These are phyloP conservation scores for Lodderomyces elongisporus DNA, from an alignment of 1,139 yeast genomes.

Conservation along the genomic window DNA sequence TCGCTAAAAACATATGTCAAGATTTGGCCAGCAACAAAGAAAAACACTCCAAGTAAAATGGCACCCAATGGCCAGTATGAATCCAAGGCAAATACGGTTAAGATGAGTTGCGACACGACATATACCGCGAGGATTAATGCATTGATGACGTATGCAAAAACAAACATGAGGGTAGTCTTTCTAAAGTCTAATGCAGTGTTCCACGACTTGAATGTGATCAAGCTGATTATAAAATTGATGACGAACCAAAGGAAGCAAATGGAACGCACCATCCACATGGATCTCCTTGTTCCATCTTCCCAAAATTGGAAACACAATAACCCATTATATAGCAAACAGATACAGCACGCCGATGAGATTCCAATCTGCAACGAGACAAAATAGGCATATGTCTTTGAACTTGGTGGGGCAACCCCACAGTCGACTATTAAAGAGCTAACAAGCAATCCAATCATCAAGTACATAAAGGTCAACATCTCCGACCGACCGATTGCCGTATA, in stretches of 20 bases:
- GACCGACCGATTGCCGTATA: constrained; percentile 92
- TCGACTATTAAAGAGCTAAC: constrained; percentile 73
- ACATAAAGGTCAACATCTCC: constrained; percentile 76
- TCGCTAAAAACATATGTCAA: constrained; percentile 64
- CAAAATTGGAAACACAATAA: constrained; percentile 80
- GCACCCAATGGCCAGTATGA: constrained; percentile 91
- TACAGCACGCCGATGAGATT: constrained; percentile 63
- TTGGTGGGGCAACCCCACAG: constrained; percentile 90
- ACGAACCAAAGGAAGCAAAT: constrained; percentile 50
- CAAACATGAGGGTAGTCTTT: constrained; percentile 61
- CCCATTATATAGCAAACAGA: constrained; percentile 68
- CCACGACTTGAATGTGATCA: constrained; percentile 75
- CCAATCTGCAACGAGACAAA: constrained; percentile 82
- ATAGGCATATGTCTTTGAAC: constrained; percentile 67
- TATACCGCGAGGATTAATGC: constrained; percentile 61
- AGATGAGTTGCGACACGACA: constrained; percentile 62
- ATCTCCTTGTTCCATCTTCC: constrained; percentile 81
- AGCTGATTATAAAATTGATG: constrained; percentile 59
- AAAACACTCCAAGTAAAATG: constrained; percentile 58
- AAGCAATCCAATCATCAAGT: constrained; percentile 52
- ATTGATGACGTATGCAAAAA: constrained; percentile 65
- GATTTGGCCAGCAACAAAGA: constrained; percentile 79
- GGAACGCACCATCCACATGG: constrained; percentile 55
- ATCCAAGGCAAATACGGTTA: constrained; percentile 63
- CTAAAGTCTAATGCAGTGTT: constrained; percentile 33